Conservation (phyloP, 257 asterid genomes). For the Gynochthodes officinalis region DNA sequence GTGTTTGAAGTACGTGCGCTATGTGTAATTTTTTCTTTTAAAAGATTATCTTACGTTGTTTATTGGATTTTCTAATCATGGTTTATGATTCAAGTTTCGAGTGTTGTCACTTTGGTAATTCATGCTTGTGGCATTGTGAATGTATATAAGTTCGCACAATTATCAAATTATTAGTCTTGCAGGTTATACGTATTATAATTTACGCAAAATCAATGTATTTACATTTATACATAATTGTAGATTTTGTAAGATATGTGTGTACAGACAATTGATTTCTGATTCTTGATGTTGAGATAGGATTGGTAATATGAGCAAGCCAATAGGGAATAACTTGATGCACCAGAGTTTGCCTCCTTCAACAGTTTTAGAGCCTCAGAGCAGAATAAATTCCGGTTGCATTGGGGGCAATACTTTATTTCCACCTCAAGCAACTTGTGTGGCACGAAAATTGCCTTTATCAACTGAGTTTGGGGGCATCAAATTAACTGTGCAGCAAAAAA, state of each 20-base stretch:
- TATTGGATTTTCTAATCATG: background rate
- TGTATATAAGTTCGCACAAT: background rate
- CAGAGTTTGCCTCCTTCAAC: slow-evolving; percentile 60
- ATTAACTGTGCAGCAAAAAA: slow-evolving; percentile 37
- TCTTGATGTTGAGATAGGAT: background rate
- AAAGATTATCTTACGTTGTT: background rate
- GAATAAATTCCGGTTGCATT: slow-evolving; percentile 54
- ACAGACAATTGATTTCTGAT: background rate
- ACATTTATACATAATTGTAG: background rate
- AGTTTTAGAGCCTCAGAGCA: slow-evolving; percentile 53
- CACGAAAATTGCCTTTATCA: slow-evolving; percentile 53
- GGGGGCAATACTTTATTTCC: slow-evolving; percentile 66
- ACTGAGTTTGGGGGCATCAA: slow-evolving; percentile 53
- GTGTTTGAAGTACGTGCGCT: background rate
- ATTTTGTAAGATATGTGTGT: background rate
- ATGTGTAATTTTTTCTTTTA: background rate
- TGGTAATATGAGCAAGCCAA: slow-evolving; percentile 57
- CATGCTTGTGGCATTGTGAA: background rate
- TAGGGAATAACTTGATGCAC: slow-evolving; percentile 79
- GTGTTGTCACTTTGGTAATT: background rate
- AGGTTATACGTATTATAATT: background rate
- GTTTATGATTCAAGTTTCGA: background rate
- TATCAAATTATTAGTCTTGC: background rate
- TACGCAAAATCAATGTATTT: background rate
- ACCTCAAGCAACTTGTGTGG: slow-evolving; percentile 56